phyloP scores from a whole-genome alignment of 345 rosid genomes.

The Conringia planisiliqua region DNA sequence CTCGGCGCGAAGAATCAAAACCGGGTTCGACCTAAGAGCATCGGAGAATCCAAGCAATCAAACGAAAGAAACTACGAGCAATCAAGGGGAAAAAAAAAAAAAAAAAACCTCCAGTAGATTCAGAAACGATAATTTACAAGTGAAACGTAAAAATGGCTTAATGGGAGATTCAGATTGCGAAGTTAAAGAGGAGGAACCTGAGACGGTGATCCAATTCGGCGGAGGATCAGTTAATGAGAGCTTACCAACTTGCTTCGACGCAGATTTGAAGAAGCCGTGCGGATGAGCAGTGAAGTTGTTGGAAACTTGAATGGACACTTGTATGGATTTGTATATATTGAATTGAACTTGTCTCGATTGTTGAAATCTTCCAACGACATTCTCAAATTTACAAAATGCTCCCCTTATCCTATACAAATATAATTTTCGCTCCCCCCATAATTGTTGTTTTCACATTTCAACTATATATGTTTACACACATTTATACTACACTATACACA shows the following conservation, averaged over 20 bases:
- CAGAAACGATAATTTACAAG: neutral
- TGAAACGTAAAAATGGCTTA: neutral
- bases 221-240: neutral
- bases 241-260: neutral
- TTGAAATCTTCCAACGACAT: neutral
- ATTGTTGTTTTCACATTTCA: neutral
- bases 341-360: neutral
- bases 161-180: neutral
- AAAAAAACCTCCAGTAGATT: neutral
- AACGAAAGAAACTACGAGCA: neutral
- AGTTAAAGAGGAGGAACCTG: neutral
- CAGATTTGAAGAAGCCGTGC: constrained; percentile 5
- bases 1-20: neutral
- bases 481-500: neutral
- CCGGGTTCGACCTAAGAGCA: neutral
- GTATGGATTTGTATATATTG: neutral
- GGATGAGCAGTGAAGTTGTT: constrained; percentile 28
- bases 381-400: neutral
- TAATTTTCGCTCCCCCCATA: neutral
- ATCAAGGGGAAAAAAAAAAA: neutral
- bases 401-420: neutral
- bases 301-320: constrained; percentile 14
- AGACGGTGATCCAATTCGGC: constrained; percentile 3
- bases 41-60: neutral
- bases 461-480: neutral